Percentiles rank a stretch among this genome's conserved stretches.
phyloP scores from a whole-genome alignment of 257 asterid genomes.

The Solanum dulcamara region DNA sequence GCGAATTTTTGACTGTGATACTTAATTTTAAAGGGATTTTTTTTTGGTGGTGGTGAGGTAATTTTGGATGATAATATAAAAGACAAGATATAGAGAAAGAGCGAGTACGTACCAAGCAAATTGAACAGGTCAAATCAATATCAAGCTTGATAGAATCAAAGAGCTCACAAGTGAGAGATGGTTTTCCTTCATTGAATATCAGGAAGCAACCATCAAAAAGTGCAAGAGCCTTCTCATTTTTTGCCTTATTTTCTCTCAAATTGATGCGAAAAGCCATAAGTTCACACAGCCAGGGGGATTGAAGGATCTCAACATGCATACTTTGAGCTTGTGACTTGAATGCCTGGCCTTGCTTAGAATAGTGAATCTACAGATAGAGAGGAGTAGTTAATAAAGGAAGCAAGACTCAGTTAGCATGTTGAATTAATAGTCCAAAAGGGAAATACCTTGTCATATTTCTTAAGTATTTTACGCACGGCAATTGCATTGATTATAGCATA shows the following conservation, averaged over 20 bases:
- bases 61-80: background rate
- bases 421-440: background rate
- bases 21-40: background rate
- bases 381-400: background rate
- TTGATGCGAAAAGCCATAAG: slow-evolving; percentile 88
- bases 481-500: slow-evolving; percentile 77
- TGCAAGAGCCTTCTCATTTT: slow-evolving; percentile 20
- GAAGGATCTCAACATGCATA: slow-evolving; percentile 83
- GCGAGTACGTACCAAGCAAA: slow-evolving; percentile 69
- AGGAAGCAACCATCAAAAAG: slow-evolving; percentile 63
- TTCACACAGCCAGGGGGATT: slow-evolving; percentile 94
- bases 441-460: slow-evolving; percentile 82
- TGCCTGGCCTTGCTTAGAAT: slow-evolving; percentile 91
- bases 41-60: background rate
- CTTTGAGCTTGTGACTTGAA: slow-evolving; percentile 78
- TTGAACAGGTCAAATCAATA: slow-evolving; percentile 79
- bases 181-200: slow-evolving; percentile 41
- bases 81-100: background rate
- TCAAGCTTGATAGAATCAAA: slow-evolving; percentile 72
- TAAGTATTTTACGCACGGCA: slow-evolving; percentile 89
- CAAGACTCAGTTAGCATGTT: background rate
- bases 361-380: slow-evolving; percentile 45
- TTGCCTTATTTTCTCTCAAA: slow-evolving; percentile 27
- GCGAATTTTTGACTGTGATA: background rate
- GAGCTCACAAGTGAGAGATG: slow-evolving; percentile 64